Evolutionary conservation across 2,329 filamentous ascomycete genomes (phyloP).

Genomic region (Triangularia verruculosa): DNA sequence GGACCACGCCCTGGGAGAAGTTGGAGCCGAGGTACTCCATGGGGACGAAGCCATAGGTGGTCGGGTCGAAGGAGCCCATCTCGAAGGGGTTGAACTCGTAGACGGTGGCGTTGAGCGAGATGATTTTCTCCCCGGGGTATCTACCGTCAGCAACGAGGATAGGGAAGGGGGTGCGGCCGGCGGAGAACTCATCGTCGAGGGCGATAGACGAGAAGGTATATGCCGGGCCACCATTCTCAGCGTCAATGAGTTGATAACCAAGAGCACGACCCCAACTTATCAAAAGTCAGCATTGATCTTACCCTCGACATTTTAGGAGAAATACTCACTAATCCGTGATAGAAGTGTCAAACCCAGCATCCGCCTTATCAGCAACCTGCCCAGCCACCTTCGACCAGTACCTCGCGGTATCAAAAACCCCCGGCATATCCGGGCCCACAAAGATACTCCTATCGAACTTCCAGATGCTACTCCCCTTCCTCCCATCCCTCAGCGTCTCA

Average conservation of each 20-base stretch:
- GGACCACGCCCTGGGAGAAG: slow-evolving; percentile 54
- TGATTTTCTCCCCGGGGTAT: slow-evolving; percentile 41
- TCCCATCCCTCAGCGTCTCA: slow-evolving; percentile 49
- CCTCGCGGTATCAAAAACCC: slow-evolving; percentile 30
- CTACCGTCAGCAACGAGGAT: slow-evolving; percentile 50
- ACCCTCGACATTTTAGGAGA: not conserved
- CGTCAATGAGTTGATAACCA: slow-evolving; percentile 82
- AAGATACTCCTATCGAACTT: slow-evolving; percentile 37
- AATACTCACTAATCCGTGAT: slow-evolving; percentile 67
- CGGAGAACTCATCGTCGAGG: slow-evolving; percentile 41
- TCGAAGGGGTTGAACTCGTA: slow-evolving; percentile 67
- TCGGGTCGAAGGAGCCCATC: slow-evolving; percentile 61
- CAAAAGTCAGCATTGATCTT: not conserved
- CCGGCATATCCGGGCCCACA: slow-evolving; percentile 31
- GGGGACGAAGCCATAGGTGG: slow-evolving; percentile 57
- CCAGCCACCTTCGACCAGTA: slow-evolving; percentile 61
- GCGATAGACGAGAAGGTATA: slow-evolving; percentile 76
- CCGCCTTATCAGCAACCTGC: slow-evolving; percentile 57
- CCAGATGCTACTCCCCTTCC: slow-evolving; percentile 33
- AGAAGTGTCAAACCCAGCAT: slow-evolving; percentile 64
- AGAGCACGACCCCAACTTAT: slow-evolving; percentile 72
- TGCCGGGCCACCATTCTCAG: slow-evolving; percentile 65
- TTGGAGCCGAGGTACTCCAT: slow-evolving; percentile 59
- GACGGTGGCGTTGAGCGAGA: slow-evolving; percentile 55
- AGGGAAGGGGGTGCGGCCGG: slow-evolving; percentile 46